Evolutionary conservation across 768 basidiomycete genomes (phyloP).

Genomic region (Rhizopogon roseolus): DNA sequence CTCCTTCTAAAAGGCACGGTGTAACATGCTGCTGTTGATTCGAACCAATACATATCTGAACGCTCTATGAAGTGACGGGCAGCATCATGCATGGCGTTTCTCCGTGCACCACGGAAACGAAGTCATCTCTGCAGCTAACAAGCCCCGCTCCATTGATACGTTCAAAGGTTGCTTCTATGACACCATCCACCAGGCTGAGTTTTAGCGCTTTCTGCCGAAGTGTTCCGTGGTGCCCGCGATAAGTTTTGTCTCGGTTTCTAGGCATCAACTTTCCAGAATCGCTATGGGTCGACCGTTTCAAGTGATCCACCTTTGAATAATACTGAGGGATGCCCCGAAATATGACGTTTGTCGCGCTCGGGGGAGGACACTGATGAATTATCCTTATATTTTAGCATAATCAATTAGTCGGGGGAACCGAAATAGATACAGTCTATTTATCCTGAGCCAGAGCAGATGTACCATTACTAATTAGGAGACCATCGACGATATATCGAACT

Average conservation of each 20-base stretch:
- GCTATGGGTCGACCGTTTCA: slow-evolving; percentile 8
- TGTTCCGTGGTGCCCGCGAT: slow-evolving; percentile 14
- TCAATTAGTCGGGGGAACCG: background rate
- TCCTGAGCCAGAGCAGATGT: slow-evolving; percentile 10
- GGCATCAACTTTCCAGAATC: slow-evolving; percentile 11
- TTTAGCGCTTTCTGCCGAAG: slow-evolving; percentile 11
- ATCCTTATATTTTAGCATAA: too few relatives aligned
- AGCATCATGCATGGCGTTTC: background rate
- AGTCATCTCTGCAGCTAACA: background rate
- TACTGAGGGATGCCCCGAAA: background rate
- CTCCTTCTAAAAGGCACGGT: slow-evolving; percentile 2
- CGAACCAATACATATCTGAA: slow-evolving; percentile 7
- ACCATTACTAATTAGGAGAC: slow-evolving; percentile 18
- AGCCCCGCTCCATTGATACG: slow-evolving; percentile 17
- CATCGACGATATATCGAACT: slow-evolving; percentile 8
- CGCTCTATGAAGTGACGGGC: background rate
- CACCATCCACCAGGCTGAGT: slow-evolving; percentile 9
- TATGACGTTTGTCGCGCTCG: slow-evolving; percentile 17
- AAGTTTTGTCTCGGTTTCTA: slow-evolving; percentile 15
- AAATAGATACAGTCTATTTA: too few relatives aligned
- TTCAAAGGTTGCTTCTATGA: slow-evolving; percentile 16
- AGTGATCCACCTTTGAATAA: slow-evolving; percentile 3
- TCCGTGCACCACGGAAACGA: background rate
- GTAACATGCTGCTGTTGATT: background rate
- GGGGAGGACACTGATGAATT: background rate